Evolutionary conservation across 768 basidiomycete species (phyloP), one percentile per base, ranked within the genome.

Genomic region (Lyophyllum semitale): DNA sequence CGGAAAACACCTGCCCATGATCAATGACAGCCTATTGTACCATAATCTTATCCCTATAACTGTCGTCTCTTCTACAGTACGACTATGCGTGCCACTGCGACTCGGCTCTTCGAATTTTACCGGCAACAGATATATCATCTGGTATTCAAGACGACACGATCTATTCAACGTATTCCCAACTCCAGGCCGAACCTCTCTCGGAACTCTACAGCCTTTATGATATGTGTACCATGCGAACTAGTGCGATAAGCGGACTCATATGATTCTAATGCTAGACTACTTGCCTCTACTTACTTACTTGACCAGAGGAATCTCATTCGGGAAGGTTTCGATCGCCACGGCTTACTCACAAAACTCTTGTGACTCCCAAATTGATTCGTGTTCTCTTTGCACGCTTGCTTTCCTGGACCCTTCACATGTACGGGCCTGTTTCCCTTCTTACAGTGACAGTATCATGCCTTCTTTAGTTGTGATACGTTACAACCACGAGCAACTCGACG

Each of bases 1-100:
- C 4, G 9, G 13, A 2, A 13, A 12, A 7, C n/a, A 20, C 4
- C n/a, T 23, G 20, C 23, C 23, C 41, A 42, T 25, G 41, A 8
- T 32, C 51, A 41, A 17, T 43, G 27, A 32, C 48, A 50, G 51
- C 29, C 23, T 58, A 53, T 53, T 58, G 38, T 53, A 53, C 9
- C 27, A 35, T 53, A 37, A 32, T 27, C 45, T 30, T 17, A n/a
- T 20, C 18, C 20, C 4, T 30, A 30, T 6, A 9, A 42, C 41
- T 7, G 38, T 22, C 38, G 20, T 32, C 20, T 22, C 20, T 2
- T 30, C 8, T 15, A 30, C 11, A 23, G 23, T 12, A 38, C 22
- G 6, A n/a, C n/a, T 22, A 49, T 26, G 32, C 13, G 43, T 43
- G 29, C 20, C 30, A 17, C 27, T 42, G 29, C 43, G 1, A 27